phyloP scores from a whole-genome alignment of 306 rosid genomes.

The Quercus robur region DNA sequence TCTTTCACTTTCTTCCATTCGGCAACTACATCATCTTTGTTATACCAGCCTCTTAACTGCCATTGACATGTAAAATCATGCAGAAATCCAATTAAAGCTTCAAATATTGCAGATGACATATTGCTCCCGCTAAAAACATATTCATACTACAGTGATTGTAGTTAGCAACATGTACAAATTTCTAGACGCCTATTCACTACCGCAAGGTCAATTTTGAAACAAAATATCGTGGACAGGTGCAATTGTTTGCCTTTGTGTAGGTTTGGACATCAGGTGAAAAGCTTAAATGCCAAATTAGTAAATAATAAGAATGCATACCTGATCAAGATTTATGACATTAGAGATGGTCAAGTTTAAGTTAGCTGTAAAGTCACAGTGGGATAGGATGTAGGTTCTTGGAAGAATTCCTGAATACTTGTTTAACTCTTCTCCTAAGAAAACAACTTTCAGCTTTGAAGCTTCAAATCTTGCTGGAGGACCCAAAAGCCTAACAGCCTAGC shows the following conservation, averaged over 20 bases:
- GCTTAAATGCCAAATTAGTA: neutral
- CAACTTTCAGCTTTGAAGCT: slow-evolving; percentile 87
- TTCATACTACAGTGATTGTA: too few relatives aligned
- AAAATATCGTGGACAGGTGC: neutral
- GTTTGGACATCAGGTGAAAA: neutral
- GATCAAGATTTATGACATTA: slow-evolving; percentile 85
- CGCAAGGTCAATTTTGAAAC: neutral
- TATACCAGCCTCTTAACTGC: slow-evolving; percentile 93
- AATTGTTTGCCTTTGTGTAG: neutral
- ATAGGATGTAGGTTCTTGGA: slow-evolving; percentile 90
- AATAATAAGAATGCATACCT: slow-evolving; percentile 44
- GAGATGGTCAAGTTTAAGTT: slow-evolving; percentile 88
- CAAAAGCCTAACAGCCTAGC: slow-evolving; percentile 73
- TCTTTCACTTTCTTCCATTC: slow-evolving; percentile 94
- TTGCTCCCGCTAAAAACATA: too few relatives aligned
- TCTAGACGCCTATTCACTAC: too few relatives aligned
- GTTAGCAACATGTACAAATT: too few relatives aligned
- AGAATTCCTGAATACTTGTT: slow-evolving; percentile 53
- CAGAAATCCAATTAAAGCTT: neutral
- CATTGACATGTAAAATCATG: slow-evolving; percentile 8
- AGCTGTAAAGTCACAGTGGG: slow-evolving; percentile 96
- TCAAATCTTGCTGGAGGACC: slow-evolving; percentile 82
- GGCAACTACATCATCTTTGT: slow-evolving; percentile 93
- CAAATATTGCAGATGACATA: too few relatives aligned
- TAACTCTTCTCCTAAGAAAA: slow-evolving; percentile 50